Percentiles rank a stretch among this genome's conserved stretches.
phyloP scores from a whole-genome alignment of 2,329 filamentous ascomycete genomes.

The Microdochium trichocladiopsis region DNA sequence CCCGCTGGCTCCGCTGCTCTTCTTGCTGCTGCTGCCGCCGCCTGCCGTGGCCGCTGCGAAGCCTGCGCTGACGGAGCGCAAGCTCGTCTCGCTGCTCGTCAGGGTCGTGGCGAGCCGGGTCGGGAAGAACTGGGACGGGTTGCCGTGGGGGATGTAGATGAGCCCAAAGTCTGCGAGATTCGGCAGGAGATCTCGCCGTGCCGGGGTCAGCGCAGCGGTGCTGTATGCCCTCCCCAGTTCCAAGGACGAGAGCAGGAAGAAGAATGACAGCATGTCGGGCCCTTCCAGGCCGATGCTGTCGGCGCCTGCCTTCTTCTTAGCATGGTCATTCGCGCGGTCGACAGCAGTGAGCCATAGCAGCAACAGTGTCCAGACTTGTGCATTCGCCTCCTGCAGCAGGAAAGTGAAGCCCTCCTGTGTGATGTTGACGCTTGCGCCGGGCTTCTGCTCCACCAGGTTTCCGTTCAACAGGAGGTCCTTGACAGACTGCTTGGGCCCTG shows the following conservation, averaged over 20 bases:
- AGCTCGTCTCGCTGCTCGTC: slow-evolving; percentile 63
- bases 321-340: slow-evolving; percentile 41
- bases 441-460: slow-evolving; percentile 62
- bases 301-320: slow-evolving; percentile 52
- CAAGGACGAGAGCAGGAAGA: slow-evolving; percentile 90
- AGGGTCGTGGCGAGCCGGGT: slow-evolving; percentile 91
- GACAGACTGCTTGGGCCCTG: slow-evolving; percentile 66
- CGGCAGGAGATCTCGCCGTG: slow-evolving; percentile 82
- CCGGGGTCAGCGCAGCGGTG: slow-evolving; percentile 72
- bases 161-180: slow-evolving; percentile 90
- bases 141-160: slow-evolving; percentile 62
- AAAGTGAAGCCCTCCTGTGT: slow-evolving; percentile 94
- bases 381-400: slow-evolving; percentile 87
- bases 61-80: slow-evolving; percentile 63
- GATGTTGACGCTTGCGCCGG: slow-evolving; percentile 54
- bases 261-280: slow-evolving; percentile 80
- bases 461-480: slow-evolving; percentile 78
- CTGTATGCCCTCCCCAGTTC: slow-evolving; percentile 90
- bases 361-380: slow-evolving; percentile 92
- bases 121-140: slow-evolving; percentile 67
- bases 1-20: no score
- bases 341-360: slow-evolving; percentile 88
- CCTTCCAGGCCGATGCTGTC: slow-evolving; percentile 54
- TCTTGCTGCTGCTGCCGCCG: slow-evolving; percentile 22
- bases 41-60: slow-evolving; percentile 58